Percentiles rank a stretch among this genome's conserved stretches.
Evolutionary conservation across 306 rosid genomes (phyloP).

Genomic region (Oxytropis ochrocephala): DNA sequence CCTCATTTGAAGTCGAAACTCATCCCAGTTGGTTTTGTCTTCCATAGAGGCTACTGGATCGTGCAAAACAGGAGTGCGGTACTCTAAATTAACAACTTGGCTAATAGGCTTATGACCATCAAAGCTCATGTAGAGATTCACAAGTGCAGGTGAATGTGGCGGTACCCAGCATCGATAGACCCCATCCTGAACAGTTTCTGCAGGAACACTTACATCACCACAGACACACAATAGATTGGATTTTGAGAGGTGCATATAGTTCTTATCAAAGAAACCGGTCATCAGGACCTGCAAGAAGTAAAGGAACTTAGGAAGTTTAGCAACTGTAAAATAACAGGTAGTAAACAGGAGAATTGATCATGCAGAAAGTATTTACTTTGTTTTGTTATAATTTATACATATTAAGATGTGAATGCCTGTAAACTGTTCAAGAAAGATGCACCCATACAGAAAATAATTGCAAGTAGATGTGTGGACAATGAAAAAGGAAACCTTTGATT

Average conservation of each 20-base stretch:
- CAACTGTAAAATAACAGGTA: constrained; percentile 10
- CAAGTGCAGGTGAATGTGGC: constrained; percentile 53
- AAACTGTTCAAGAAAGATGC: background rate
- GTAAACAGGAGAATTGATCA: constrained; percentile 11
- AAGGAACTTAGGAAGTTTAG: constrained; percentile 14
- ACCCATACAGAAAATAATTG: constrained; percentile 1
- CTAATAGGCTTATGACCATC: constrained; percentile 87
- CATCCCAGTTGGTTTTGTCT: constrained; percentile 45
- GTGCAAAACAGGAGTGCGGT: constrained; percentile 49
- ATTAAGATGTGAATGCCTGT: constrained; percentile 4
- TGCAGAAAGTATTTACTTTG: background rate
- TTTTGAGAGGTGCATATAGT: constrained; percentile 50
- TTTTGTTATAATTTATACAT: background rate
- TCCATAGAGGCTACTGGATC: constrained; percentile 38
- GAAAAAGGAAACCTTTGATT: constrained; percentile 68
- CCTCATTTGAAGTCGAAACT: constrained; percentile 62
- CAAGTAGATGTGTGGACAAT: background rate
- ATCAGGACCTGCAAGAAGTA: constrained; percentile 63
- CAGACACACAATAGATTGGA: constrained; percentile 59
- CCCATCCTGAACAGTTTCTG: constrained; percentile 74
- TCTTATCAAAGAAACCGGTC: constrained; percentile 61
- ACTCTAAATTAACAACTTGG: constrained; percentile 75
- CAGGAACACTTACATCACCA: constrained; percentile 56
- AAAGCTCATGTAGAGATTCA: constrained; percentile 63
- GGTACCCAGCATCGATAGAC: constrained; percentile 73